Conservation (phyloP, 371 early-diverging fungal genomes). For the Mucor plumbeus region DNA sequence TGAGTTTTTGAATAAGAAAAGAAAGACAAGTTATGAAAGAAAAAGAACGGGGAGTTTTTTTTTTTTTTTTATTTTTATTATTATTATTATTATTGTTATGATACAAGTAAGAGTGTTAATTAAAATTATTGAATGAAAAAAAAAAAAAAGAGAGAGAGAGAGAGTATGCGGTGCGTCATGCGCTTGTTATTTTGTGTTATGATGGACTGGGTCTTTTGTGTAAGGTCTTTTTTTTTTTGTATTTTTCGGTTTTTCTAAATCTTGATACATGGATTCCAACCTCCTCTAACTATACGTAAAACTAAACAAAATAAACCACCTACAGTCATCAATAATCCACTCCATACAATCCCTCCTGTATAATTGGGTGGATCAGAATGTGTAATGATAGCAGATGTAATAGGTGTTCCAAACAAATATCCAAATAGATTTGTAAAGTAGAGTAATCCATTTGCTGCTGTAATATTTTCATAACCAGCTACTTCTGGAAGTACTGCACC, state of each 20-base stretch:
- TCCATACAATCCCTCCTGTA: conserved; percentile 21
- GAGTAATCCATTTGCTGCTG: conserved; percentile 53
- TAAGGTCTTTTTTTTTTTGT: not conserved
- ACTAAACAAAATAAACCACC: conserved; percentile 26
- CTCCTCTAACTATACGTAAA: conserved; percentile 36
- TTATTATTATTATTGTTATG: not conserved
- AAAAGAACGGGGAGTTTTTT: conserved; percentile 4
- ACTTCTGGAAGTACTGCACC: conserved; percentile 55
- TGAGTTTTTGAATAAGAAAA: not conserved
- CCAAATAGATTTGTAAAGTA: conserved; percentile 54
- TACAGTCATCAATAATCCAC: conserved; percentile 31
- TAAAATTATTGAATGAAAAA: not conserved
- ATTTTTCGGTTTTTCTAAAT: not conserved
- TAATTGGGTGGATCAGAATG: conserved; percentile 34
- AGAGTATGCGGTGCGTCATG: conserved; percentile 7
- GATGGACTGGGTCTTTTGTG: conserved; percentile 1
- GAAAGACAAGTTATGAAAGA: conserved; percentile 4
- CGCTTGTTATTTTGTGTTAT: conserved; percentile 9
- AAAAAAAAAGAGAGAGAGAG: not conserved
- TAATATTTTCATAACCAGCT: conserved; percentile 49
- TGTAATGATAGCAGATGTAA: conserved; percentile 49
- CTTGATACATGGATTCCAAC: conserved; percentile 24
- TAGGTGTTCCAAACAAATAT: conserved; percentile 56
- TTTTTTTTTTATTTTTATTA: not conserved
- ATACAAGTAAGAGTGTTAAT: not conserved